Conservation (phyloP, 257 asterid species). For the Striga asiatica region DNA sequence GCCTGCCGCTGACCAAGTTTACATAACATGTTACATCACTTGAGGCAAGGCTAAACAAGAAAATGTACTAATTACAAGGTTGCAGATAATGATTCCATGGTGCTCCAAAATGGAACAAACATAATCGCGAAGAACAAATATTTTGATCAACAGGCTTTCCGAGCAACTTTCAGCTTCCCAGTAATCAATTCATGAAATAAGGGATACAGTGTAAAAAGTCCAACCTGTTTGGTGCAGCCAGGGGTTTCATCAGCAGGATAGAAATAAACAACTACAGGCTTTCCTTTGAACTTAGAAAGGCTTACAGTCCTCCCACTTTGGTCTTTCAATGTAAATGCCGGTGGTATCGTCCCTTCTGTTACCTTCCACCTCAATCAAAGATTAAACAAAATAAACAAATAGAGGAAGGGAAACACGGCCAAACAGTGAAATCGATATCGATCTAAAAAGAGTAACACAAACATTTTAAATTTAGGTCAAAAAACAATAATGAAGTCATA, state of each 20-base stretch:
- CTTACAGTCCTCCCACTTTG: conserved; percentile 78
- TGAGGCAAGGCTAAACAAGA: no score
- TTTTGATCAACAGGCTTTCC: neutral
- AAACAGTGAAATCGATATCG: no score
- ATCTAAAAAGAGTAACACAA: neutral
- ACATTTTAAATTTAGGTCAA: neutral
- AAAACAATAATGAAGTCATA: neutral
- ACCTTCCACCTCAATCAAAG: conserved; percentile 32
- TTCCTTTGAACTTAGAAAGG: conserved; percentile 85
- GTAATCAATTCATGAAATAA: no score
- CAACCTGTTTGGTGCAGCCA: conserved; percentile 95
- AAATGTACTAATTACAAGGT: no score
- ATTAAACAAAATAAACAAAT: neutral
- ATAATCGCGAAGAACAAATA: neutral
- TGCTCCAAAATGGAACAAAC: neutral
- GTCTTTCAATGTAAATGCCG: conserved; percentile 76
- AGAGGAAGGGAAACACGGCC: no score
- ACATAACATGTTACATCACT: no score
- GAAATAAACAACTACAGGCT: conserved; percentile 88
- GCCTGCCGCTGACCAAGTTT: no score
- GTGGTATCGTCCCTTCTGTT: conserved; percentile 60
- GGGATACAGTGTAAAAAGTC: no score
- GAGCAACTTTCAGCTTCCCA: no score
- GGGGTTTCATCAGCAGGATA: conserved; percentile 96
- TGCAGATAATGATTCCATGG: no score